Conservation (phyloP, 495 filamentous ascomycete species). For the Aeminium ludgeri region DNA sequence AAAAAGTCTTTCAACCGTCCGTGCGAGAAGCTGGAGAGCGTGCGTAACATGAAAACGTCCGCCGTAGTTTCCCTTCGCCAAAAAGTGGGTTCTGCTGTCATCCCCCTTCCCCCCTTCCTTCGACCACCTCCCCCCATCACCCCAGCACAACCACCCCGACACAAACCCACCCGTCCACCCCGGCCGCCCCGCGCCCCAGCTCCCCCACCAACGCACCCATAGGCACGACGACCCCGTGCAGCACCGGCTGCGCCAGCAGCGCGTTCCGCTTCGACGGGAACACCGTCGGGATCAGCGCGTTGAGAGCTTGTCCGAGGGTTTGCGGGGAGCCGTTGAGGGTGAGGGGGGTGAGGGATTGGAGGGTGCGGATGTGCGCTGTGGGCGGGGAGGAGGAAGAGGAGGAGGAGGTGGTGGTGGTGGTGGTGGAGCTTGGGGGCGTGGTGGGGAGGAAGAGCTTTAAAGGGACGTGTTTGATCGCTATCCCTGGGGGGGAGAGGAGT, state of each 20-base stretch:
- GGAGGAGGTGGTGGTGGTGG: constrained; percentile 18
- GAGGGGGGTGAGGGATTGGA: constrained; percentile 25
- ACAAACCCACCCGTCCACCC: constrained; percentile 86
- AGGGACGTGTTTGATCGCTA: constrained; percentile 63
- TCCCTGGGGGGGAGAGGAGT: constrained; percentile 57
- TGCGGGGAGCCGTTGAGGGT: constrained; percentile 37
- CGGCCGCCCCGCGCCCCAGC: constrained; percentile 60
- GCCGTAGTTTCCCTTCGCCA: too few species aligned
- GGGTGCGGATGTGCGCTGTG: constrained; percentile 33
- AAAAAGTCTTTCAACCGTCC: too few species aligned
- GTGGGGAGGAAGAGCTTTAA: constrained; percentile 78
- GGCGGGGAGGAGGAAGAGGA: constrained; percentile 30
- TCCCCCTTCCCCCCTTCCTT: too few species aligned
- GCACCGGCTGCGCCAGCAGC: constrained; percentile 74
- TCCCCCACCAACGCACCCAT: constrained; percentile 75
- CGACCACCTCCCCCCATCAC: constrained; percentile 19
- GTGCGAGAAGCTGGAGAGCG: too few species aligned
- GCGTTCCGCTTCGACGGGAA: constrained; percentile 78
- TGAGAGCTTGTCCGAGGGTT: constrained; percentile 68
- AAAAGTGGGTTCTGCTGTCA: too few species aligned
- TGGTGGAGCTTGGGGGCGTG: too few species aligned
- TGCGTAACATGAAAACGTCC: too few species aligned
- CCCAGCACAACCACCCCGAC: constrained; percentile 65
- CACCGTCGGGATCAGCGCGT: constrained; percentile 56
- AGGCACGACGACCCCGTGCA: constrained; percentile 77